Conservation (phyloP, 1,284 basidiomycete species). For the Trichosporon sp. region DNA sequence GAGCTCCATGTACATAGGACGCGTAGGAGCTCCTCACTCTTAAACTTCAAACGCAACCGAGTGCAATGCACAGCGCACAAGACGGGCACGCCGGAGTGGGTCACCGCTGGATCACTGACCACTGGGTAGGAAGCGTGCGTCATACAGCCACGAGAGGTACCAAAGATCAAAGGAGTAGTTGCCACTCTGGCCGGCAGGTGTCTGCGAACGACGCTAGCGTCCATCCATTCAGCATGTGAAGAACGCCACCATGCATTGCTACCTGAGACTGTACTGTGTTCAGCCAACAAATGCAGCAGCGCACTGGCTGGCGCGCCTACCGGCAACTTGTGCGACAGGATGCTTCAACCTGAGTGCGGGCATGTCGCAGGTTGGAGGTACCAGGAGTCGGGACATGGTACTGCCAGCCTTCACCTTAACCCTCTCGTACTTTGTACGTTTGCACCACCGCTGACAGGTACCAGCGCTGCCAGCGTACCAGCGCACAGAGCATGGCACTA, state of each 20-base stretch:
- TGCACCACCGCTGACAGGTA: not conserved
- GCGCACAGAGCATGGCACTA: not conserved
- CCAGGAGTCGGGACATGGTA: not conserved
- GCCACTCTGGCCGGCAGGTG: no score
- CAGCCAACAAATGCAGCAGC: not conserved
- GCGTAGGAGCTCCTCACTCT: not conserved
- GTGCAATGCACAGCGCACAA: not conserved
- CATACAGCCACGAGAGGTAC: not conserved
- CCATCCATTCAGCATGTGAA: not conserved
- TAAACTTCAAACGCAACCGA: not conserved
- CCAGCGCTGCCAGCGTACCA: not conserved
- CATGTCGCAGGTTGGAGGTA: not conserved
- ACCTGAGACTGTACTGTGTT: not conserved
- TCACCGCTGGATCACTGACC: not conserved
- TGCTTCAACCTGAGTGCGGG: not conserved
- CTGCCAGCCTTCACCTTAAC: slow-evolving; percentile 1
- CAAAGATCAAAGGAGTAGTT: no score
- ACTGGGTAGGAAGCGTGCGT: not conserved
- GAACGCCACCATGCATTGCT: not conserved
- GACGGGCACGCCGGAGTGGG: not conserved
- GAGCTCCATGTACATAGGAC: not conserved
- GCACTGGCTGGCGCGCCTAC: not conserved
- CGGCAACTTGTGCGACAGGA: not conserved
- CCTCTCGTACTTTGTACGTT: not conserved
- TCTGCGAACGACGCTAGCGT: no score